Evolutionary conservation across 495 filamentous ascomycete species (phyloP), one percentile per base, ranked within the genome.

Genomic region (Rostrohypoxylon terebratum): DNA sequence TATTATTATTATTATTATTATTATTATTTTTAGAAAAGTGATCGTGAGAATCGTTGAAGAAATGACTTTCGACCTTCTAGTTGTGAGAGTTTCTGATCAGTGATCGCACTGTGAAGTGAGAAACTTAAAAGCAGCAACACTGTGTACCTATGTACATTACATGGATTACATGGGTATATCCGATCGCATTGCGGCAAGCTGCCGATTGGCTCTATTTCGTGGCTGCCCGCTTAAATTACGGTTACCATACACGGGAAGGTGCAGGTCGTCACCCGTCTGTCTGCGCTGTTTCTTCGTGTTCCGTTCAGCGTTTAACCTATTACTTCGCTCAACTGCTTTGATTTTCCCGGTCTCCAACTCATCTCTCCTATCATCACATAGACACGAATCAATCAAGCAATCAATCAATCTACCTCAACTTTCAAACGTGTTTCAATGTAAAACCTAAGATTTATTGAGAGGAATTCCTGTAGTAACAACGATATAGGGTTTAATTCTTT

Each of bases 161-260:
- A 31, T 31, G 48, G 10, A n/a, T n/a, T n/a, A n/a, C 48, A 53
- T 14, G n/a, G n/a, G n/a, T n/a, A n/a, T 28, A 14, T 53, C 10
- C 48, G 23, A 50, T 50, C 4, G 2, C 42, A 58, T 4, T 20
- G 61, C 44, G 68, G 68, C n/a, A 59, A 53, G 53, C 60, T 70
- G 25, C 60, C 68, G 68, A 70, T 70, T 70, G 68, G 68, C 34
- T 70, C 33, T 13, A 10, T 36, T 4, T 18, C 16, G 6, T n/a
- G 51, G 25, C 16, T 8, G 10, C 20, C 42, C n/a, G 42, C 8
- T 45, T 6, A n/a, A 20, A 20, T n/a, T n/a, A 20, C 42, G 20
- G 42, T 16, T 45, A 45, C 16, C n/a, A 45, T 44, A 13, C 34
- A 5, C 7, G 34, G 34, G 34, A 38, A 38, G 34, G 34, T 38